These are phyloP conservation scores for Pleurotus giganteus DNA, from an alignment of 768 basidiomycete genomes.

Conservation along the genomic window DNA sequence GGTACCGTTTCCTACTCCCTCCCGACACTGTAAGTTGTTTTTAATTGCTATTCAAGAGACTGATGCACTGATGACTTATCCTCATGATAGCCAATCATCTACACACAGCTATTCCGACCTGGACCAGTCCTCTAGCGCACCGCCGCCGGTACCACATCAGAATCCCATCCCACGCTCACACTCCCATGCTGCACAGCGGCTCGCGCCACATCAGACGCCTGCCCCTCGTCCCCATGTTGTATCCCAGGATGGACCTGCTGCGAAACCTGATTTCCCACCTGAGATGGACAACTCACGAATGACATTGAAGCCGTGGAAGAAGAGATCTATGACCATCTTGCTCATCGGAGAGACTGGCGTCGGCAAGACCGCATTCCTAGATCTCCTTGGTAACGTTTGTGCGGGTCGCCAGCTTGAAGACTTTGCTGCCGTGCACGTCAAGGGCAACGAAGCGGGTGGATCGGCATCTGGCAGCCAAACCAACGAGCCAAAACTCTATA, in stretches of 20 bases:
- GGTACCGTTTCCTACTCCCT: too few relatives aligned
- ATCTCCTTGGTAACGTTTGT: conserved; percentile 16
- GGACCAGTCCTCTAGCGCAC: too few relatives aligned
- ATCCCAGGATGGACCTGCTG: not conserved
- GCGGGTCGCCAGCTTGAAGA: conserved; percentile 9
- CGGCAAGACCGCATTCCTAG: conserved; percentile 16
- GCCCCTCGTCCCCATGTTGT: too few relatives aligned
- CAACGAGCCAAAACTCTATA: conserved; percentile 13
- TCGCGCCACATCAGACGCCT: too few relatives aligned
- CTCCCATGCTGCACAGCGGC: too few relatives aligned
- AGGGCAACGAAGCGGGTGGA: conserved; percentile 12
- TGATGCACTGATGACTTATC: too few relatives aligned
- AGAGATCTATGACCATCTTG: conserved; percentile 3
- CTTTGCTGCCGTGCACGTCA: conserved; percentile 8
- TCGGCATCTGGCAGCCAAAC: conserved; percentile 14
- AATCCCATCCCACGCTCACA: too few relatives aligned
- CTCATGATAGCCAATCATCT: too few relatives aligned
- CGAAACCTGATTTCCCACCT: not conserved
- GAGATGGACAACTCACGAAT: not conserved
- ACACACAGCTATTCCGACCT: too few relatives aligned
- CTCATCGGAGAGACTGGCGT: conserved; percentile 18
- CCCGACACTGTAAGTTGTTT: too few relatives aligned
- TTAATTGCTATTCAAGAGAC: too few relatives aligned
- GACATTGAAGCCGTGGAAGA: conserved; percentile 6
- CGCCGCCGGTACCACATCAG: too few relatives aligned